Conservation (phyloP, 345 rosid species). For the Hibiscus syriacus region DNA sequence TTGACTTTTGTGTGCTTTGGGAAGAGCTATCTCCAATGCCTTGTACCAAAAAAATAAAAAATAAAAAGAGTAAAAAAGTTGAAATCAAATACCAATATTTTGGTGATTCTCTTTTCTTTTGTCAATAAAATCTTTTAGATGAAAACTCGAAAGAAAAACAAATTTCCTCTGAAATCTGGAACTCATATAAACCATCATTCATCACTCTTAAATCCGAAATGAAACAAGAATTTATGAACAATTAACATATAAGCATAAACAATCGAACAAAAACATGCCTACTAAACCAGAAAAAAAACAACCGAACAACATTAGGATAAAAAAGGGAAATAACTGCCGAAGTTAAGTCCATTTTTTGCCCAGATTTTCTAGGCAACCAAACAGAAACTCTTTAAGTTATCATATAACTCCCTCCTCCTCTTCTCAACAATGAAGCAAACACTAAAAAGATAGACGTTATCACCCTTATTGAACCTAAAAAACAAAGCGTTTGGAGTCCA, state of each 20-base stretch:
- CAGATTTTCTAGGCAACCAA: slow-evolving; percentile 1
- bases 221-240: background rate
- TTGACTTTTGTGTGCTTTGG: slow-evolving; percentile 10
- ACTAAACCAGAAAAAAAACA: no score
- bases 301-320: background rate
- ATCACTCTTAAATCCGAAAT: background rate
- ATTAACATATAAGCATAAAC: background rate
- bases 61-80: background rate
- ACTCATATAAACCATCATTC: background rate
- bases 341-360: background rate
- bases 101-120: background rate
- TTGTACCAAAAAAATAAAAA: background rate
- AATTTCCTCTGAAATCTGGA: background rate
- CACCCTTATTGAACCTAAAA: background rate
- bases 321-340: background rate
- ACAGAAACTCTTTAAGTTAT: background rate
- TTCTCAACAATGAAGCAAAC: background rate
- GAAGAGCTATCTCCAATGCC: background rate
- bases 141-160: background rate
- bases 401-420: background rate
- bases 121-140: background rate
- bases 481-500: background rate
- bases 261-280: background rate
- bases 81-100: no score
- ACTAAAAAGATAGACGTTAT: background rate